phyloP scores from a whole-genome alignment of 148 eudicot genomes.

The Dianthus caryophyllus region DNA sequence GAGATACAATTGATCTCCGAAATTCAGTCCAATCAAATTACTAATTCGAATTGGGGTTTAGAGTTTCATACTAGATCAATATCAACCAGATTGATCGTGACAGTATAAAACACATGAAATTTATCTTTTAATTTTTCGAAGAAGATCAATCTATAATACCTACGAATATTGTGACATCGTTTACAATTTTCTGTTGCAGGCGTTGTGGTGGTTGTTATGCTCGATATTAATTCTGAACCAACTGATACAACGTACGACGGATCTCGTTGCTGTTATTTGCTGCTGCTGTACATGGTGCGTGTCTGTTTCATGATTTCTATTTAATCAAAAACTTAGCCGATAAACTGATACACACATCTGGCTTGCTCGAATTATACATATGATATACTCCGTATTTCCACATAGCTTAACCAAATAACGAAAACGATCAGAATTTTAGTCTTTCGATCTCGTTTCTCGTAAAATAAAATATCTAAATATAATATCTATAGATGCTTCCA shows the following conservation, averaged over 20 bases:
- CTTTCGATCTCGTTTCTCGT: too few relatives aligned
- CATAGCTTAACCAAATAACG: background rate
- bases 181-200: conserved; percentile 17
- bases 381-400: background rate
- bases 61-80: background rate
- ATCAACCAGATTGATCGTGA: background rate
- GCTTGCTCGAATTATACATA: background rate
- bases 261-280: conserved; percentile 1
- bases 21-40: background rate
- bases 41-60: background rate
- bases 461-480: background rate
- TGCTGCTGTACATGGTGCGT: conserved; percentile 4
- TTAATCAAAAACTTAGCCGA: background rate
- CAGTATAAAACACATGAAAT: background rate
- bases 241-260: conserved; percentile 18
- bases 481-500: conserved; percentile 3
- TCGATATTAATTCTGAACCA: background rate
- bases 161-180: background rate
- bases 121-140: background rate
- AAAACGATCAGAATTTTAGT: too few relatives aligned
- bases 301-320: background rate
- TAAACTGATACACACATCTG: background rate
- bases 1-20: background rate
- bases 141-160: too few relatives aligned
- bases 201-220: background rate